A percentile compares a stretch with the other conserved stretches of the same genome.
phyloP scores from a whole-genome alignment of 2,329 filamentous ascomycete species.

The Exophiala dermatitidis region DNA sequence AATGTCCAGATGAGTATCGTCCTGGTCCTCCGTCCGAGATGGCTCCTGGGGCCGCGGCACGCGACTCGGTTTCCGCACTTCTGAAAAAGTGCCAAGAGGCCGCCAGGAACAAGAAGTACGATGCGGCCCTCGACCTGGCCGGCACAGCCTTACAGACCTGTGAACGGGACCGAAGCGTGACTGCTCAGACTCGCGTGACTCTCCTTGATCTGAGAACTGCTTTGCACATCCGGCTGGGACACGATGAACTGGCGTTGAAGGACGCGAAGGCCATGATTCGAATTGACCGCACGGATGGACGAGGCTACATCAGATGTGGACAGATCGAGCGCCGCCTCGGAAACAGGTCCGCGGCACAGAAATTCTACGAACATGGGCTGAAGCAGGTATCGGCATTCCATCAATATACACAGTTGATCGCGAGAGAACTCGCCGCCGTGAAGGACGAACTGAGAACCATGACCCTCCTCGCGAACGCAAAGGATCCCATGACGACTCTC shows the following conservation, averaged over 20 bases:
- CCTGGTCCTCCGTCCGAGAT: background rate
- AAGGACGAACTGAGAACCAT: slow-evolving; percentile 40
- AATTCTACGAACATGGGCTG: slow-evolving; percentile 53
- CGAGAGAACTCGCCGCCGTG: slow-evolving; percentile 28
- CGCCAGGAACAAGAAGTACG: slow-evolving; percentile 10
- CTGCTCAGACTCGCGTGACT: slow-evolving; percentile 26
- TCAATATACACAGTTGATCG: slow-evolving; percentile 20
- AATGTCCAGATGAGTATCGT: background rate
- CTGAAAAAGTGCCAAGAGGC: slow-evolving; percentile 10
- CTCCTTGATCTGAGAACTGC: slow-evolving; percentile 33
- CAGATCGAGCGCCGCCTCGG: slow-evolving; percentile 41
- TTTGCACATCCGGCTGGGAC: slow-evolving; percentile 41
- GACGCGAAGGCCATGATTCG: slow-evolving; percentile 54
- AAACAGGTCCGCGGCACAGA: slow-evolving; percentile 47
- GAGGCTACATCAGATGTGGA: slow-evolving; percentile 52
- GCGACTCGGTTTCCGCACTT: background rate
- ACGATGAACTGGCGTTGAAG: slow-evolving; percentile 46
- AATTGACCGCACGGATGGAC: slow-evolving; percentile 44
- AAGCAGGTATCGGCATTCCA: slow-evolving; percentile 41
- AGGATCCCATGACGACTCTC: slow-evolving; percentile 47
- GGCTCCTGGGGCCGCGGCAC: background rate
- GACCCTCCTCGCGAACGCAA: slow-evolving; percentile 27
- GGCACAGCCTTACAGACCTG: slow-evolving; percentile 7
- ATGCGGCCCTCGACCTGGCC: slow-evolving; percentile 6
- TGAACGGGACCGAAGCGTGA: background rate